Conservation (phyloP, 352 stramenopile genomes). For the Phytopythium chamaehyphon region DNA sequence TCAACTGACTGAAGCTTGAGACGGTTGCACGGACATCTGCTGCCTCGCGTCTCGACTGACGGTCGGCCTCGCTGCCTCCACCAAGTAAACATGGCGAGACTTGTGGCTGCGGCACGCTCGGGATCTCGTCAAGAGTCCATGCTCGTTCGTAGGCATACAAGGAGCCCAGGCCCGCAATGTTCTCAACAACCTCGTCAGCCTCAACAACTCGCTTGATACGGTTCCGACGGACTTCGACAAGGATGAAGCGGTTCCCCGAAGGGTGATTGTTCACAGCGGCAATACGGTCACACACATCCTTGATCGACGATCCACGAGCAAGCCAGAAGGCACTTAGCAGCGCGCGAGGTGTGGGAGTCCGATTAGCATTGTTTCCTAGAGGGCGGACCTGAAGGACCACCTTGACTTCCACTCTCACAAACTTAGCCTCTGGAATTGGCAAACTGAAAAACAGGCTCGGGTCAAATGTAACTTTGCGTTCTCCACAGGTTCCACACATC, state of each 20-base stretch:
- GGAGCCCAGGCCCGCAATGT: conserved; percentile 36
- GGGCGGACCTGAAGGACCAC: conserved; percentile 59
- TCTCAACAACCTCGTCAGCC: conserved; percentile 50
- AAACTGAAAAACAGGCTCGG: conserved; percentile 95
- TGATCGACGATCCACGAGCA: conserved; percentile 37
- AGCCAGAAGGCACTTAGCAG: conserved; percentile 51
- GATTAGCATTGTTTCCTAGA: conserved; percentile 2
- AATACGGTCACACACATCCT: conserved; percentile 45
- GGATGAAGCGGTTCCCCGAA: conserved; percentile 47
- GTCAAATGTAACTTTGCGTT: conserved; percentile 96
- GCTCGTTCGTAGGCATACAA: conserved; percentile 67
- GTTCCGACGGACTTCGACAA: conserved; percentile 62
- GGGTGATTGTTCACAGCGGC: conserved; percentile 23
- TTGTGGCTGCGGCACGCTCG: conserved; percentile 23
- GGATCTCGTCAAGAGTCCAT: conserved; percentile 61
- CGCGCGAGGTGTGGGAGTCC: conserved; percentile 11
- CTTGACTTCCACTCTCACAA: conserved; percentile 60
- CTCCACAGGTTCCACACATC: conserved; percentile 89
- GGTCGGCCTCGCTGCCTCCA: not conserved
- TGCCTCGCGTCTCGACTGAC: conserved; percentile 2
- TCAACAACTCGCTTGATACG: conserved; percentile 77
- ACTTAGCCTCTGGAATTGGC: conserved; percentile 87
- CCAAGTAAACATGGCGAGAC: conserved; percentile 1
- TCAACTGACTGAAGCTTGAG: conserved; percentile 40
- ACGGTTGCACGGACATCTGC: not conserved